These are phyloP conservation scores for Aspergillus japonicus DNA, from an alignment of 2,329 filamentous ascomycete genomes.

Conservation along the genomic window DNA sequence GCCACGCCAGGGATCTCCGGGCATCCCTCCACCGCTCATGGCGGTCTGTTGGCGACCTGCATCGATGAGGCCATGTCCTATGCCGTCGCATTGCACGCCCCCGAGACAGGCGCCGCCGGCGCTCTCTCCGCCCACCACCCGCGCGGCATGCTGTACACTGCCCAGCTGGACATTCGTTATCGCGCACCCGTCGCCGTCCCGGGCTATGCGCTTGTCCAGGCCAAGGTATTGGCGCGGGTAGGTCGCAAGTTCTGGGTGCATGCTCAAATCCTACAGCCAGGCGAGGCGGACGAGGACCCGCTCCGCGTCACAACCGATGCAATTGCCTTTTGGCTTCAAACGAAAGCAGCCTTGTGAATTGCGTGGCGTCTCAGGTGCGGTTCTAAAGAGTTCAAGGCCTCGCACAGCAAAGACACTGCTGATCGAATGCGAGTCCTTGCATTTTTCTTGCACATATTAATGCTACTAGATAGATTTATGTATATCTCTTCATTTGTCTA, in stretches of 20 bases:
- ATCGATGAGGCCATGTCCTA: constrained; percentile 48
- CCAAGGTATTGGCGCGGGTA: constrained; percentile 36
- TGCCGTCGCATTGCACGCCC: constrained; percentile 27
- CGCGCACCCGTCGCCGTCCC: constrained; percentile 38
- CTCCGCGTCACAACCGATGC: constrained; percentile 40
- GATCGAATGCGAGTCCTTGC: background rate
- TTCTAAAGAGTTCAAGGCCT: background rate
- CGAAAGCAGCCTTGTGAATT: constrained; percentile 14
- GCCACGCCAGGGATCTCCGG: constrained; percentile 13
- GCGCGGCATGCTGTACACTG: constrained; percentile 37
- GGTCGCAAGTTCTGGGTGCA: constrained; percentile 44
- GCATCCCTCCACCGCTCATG: constrained; percentile 14
- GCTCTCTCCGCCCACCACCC: constrained; percentile 16
- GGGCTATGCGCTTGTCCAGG: constrained; percentile 36
- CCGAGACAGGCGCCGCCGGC: constrained; percentile 7
- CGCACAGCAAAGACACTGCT: background rate
- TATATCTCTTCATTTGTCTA: background rate
- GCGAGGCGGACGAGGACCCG: constrained; percentile 30
- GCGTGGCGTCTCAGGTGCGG: background rate
- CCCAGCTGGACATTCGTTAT: constrained; percentile 44
- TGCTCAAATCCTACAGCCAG: constrained; percentile 41
- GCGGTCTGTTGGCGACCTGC: constrained; percentile 14
- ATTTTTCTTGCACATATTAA: background rate
- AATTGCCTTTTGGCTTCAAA: constrained; percentile 43
- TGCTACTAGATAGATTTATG: background rate